Evolutionary conservation across 345 rosid species (phyloP), one percentile per base, ranked within the genome.

Genomic region (Brassica incana): DNA sequence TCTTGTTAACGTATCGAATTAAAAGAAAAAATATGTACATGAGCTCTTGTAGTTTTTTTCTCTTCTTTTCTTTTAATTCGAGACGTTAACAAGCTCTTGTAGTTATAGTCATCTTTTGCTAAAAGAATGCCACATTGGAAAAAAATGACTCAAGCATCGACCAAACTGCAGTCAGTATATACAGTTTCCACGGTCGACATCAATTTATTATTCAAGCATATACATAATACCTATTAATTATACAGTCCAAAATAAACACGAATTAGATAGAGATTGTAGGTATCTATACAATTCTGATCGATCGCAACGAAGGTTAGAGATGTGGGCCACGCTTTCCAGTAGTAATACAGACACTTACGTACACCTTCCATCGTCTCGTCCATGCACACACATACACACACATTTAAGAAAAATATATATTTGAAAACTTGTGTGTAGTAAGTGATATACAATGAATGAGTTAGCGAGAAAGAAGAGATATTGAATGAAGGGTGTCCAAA

Each of bases 341-440:
- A 80, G 80, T 71, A 15, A 20, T 40, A 38, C 63, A 75, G 83
- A 80, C 62, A 70, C 80, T 71, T 75, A 80, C 79, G 79, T 69
- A 52, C 68, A 75, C 79, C 83, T 62, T 68, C 76, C 71, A 80
- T 75, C 4, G 71, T 69, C 76, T 75, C 6, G 66, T 63, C 76
- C 76, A 80, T 80, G 79, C 79, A 43, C 50, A 43, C 50, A 43
- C 45, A 63, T 27, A 27, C 30, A 27, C 30, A 27, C 30, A 27
- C 36, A 36, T 36, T 7, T 43, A 7, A 65, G 18, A 0, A 48
- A 6, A 9, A 36, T 9, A 12, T 27, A 27, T 27, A 27, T 27
- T 27, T 27, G 30, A 16, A 62, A 62, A 14, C 20, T 70, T 54
- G 45, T 10, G 29, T 78, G 29, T 52, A 60, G 35, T 62, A 60